These are phyloP conservation scores for Podaxis sp. DNA, from an alignment of 768 basidiomycete genomes.

Conservation along the genomic window DNA sequence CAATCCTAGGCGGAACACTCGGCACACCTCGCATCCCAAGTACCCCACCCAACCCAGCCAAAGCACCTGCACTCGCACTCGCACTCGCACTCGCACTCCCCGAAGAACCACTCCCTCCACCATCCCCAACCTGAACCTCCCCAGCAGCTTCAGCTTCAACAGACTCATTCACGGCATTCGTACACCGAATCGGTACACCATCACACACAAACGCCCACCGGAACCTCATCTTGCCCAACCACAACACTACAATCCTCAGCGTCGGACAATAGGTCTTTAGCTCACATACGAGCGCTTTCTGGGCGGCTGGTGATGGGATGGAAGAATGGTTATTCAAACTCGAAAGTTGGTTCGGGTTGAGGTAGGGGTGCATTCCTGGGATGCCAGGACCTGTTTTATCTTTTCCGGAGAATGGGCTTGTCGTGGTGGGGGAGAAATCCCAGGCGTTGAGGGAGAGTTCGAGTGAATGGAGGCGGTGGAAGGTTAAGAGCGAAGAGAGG, in stretches of 20 bases:
- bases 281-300: slow-evolving; percentile 32
- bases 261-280: slow-evolving; percentile 29
- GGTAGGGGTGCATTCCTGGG: slow-evolving; percentile 12
- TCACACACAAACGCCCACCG: slow-evolving; percentile 21
- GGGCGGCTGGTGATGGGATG: slow-evolving; percentile 16
- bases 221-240: slow-evolving; percentile 24
- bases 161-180: too few relatives aligned
- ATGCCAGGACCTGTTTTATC: too few relatives aligned
- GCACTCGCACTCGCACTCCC: background rate
- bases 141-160: background rate
- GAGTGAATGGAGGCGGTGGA: slow-evolving; percentile 23
- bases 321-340: background rate
- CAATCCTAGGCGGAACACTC: background rate
- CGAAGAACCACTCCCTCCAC: background rate
- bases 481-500: slow-evolving; percentile 24
- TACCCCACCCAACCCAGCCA: background rate
- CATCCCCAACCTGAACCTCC: background rate
- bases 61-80: background rate
- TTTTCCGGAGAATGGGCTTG: background rate
- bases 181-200: background rate
- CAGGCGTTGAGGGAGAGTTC: background rate
- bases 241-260: slow-evolving; percentile 27
- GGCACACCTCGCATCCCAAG: background rate
- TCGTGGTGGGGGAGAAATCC: slow-evolving; percentile 17
- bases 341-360: background rate